Evolutionary conservation across 768 basidiomycete species (phyloP).

Genomic region (Guyanaporus albipodus): DNA sequence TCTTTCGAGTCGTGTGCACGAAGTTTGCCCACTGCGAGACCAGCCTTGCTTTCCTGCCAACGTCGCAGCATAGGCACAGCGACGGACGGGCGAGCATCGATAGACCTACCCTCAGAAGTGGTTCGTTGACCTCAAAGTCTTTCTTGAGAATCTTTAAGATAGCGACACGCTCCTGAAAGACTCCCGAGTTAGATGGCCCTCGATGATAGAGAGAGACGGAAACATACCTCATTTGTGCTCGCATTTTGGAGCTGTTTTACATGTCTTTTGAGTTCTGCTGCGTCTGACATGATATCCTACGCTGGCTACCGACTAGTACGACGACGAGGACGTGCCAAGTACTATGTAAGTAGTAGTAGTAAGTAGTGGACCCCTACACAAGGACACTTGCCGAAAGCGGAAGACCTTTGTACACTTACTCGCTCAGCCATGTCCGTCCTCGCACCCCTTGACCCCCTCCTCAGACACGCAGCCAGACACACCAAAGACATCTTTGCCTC

Average conservation of each 20-base stretch:
- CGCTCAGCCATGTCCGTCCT: constrained; percentile 32
- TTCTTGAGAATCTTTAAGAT: constrained; percentile 62
- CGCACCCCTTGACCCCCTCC: constrained; percentile 63
- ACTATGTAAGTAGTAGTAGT: no score
- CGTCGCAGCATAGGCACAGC: background rate
- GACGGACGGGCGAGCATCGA: constrained; percentile 3
- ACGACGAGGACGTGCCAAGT: background rate
- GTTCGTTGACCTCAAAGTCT: constrained; percentile 65
- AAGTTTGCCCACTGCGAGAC: constrained; percentile 89
- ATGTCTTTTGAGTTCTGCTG: constrained; percentile 69
- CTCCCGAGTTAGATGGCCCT: background rate
- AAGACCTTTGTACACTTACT: no score
- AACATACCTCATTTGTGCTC: constrained; percentile 52
- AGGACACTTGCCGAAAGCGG: no score
- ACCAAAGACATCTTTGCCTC: constrained; percentile 69
- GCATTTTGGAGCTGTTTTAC: constrained; percentile 74
- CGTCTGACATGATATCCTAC: constrained; percentile 33
- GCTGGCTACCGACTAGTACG: constrained; percentile 17
- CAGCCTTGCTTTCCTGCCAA: constrained; percentile 82
- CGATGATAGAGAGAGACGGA: no score
- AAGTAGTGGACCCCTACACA: no score
- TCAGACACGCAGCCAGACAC: constrained; percentile 62
- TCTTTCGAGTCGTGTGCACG: constrained; percentile 67
- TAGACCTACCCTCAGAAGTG: constrained; percentile 65
- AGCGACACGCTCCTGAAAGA: constrained; percentile 55